Percentiles rank a stretch among this genome's conserved stretches.
Evolutionary conservation across 352 stramenopile genomes (phyloP).

Genomic region (Globisporangium echinulatum): DNA sequence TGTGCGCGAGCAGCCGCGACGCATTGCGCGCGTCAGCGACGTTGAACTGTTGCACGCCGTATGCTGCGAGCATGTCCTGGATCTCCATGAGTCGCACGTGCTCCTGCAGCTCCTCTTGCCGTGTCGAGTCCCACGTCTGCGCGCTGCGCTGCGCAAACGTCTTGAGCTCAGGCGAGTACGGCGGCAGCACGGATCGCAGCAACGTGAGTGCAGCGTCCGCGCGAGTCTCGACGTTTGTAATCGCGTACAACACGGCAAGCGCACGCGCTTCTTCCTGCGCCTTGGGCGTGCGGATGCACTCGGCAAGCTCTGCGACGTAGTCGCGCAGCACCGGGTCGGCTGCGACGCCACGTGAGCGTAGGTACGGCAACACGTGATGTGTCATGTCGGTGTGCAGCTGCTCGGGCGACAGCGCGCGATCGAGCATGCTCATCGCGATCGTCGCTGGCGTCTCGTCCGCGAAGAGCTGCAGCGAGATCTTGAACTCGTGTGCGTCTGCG

Average conservation of each 20-base stretch:
- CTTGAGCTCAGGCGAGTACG: conserved; percentile 52
- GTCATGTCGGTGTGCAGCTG: conserved; percentile 28
- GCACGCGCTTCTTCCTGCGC: conserved; percentile 22
- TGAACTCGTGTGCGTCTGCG: conserved; percentile 36
- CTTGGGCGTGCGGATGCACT: conserved; percentile 22
- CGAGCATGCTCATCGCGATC: conserved; percentile 75
- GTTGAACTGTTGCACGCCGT: conserved; percentile 52
- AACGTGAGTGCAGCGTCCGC: conserved; percentile 26
- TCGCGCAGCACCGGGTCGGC: conserved; percentile 40
- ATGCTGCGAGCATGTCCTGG: conserved; percentile 64
- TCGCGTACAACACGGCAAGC: conserved; percentile 26
- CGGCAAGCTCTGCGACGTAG: conserved; percentile 36
- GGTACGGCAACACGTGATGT: conserved; percentile 40
- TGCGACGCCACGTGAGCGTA: conserved; percentile 28
- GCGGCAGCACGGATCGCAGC: conserved; percentile 36
- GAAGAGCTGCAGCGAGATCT: conserved; percentile 51
- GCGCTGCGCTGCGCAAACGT: conserved; percentile 26
- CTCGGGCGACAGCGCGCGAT: conserved; percentile 33
- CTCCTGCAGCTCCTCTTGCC: conserved; percentile 49
- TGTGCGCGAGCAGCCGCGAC: conserved; percentile 44
- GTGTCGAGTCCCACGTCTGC: conserved; percentile 32
- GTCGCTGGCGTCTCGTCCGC: conserved; percentile 46
- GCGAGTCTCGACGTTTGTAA: conserved; percentile 21
- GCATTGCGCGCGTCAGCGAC: conserved; percentile 41
- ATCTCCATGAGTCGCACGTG: conserved; percentile 69